Percentiles rank a stretch among this genome's conserved stretches.
These are phyloP conservation scores for Reutealis trisperma DNA, from an alignment of 345 rosid species.

Conservation along the genomic window DNA sequence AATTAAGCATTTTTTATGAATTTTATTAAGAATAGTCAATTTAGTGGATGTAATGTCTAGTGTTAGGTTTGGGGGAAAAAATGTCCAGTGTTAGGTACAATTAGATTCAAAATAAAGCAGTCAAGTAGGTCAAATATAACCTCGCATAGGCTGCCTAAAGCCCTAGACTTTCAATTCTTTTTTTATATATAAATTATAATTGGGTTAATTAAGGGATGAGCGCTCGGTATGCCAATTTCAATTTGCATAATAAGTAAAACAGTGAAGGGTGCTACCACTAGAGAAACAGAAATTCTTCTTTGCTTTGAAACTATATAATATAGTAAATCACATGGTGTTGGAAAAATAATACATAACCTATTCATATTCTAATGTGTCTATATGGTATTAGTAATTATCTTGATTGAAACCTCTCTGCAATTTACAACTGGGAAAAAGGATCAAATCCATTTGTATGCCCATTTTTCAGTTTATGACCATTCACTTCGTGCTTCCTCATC, in stretches of 20 bases:
- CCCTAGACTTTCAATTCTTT: no score
- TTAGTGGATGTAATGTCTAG: slow-evolving; percentile 1
- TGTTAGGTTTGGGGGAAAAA: no score
- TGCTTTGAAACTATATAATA: neutral
- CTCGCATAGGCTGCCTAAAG: neutral
- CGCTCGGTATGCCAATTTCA: no score
- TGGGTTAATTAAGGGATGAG: no score
- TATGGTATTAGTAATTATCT: neutral
- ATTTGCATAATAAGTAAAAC: no score
- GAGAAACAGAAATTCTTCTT: neutral
- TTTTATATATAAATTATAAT: no score
- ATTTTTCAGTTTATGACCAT: slow-evolving; percentile 34
- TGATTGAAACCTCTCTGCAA: neutral
- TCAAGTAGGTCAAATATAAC: neutral
- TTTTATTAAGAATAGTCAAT: neutral
- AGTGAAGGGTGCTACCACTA: neutral
- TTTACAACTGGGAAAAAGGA: slow-evolving; percentile 44
- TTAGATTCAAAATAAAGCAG: neutral
- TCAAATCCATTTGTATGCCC: slow-evolving; percentile 49
- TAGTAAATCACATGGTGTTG: neutral
- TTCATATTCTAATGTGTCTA: neutral
- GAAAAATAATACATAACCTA: neutral
- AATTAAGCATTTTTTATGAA: neutral
- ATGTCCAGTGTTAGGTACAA: no score
- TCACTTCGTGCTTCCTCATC: slow-evolving; percentile 5